These are phyloP conservation scores for Yamadazyma endophytica DNA, from an alignment of 805 yeast genomes.

Conservation along the genomic window DNA sequence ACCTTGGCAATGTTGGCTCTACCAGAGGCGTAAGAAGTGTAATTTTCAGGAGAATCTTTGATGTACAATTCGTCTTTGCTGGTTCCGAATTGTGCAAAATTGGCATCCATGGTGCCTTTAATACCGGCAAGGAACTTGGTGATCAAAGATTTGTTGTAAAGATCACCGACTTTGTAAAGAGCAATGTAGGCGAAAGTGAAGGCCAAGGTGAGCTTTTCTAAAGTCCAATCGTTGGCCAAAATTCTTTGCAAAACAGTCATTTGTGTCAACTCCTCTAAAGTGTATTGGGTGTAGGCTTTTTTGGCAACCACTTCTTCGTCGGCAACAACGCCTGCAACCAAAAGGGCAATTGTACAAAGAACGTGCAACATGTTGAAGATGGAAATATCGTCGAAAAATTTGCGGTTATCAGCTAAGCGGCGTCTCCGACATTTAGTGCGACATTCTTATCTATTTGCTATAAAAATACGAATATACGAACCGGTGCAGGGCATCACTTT, in stretches of 20 bases:
- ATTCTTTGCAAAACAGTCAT: slow-evolving; percentile 61
- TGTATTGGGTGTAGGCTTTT: slow-evolving; percentile 20
- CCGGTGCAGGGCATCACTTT: too few species aligned
- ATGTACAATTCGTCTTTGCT: slow-evolving; percentile 41
- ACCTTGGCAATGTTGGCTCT: slow-evolving; percentile 70
- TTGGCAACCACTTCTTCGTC: slow-evolving; percentile 4
- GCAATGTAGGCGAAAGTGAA: slow-evolving; percentile 47
- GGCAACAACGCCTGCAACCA: slow-evolving; percentile 5
- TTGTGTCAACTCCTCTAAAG: slow-evolving; percentile 51
- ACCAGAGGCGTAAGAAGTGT: slow-evolving; percentile 80
- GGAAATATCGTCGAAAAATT: not conserved
- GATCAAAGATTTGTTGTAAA: slow-evolving; percentile 54
- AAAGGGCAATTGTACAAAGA: slow-evolving; percentile 4
- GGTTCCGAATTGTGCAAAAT: slow-evolving; percentile 79
- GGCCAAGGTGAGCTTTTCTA: slow-evolving; percentile 58
- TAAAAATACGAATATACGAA: not conserved
- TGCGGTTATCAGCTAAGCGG: not conserved
- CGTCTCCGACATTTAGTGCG: not conserved
- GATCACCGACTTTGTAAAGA: slow-evolving; percentile 56
- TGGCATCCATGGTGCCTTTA: slow-evolving; percentile 50
- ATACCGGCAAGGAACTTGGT: slow-evolving; percentile 48
- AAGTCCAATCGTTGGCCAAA: slow-evolving; percentile 64
- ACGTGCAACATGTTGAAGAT: slow-evolving; percentile 2
- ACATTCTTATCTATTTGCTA: not conserved
- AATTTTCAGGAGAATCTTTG: slow-evolving; percentile 62